These are phyloP conservation scores for Tephrocybe sp. DNA, from an alignment of 768 basidiomycete genomes.

Conservation along the genomic window DNA sequence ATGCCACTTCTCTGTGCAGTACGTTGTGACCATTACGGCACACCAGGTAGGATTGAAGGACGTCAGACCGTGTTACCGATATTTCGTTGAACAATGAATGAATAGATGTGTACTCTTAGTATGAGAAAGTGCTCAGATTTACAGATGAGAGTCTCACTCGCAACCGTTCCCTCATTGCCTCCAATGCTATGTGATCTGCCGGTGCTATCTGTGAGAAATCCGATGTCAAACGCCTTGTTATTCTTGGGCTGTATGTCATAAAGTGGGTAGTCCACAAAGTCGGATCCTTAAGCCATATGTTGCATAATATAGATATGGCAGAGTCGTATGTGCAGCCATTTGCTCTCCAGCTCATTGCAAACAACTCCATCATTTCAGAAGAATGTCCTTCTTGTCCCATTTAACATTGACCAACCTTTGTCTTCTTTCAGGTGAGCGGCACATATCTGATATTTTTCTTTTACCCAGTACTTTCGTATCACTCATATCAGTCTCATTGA, in stretches of 20 bases:
- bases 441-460: not conserved
- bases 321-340: slow-evolving; percentile 35
- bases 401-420: not conserved
- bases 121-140: not conserved
- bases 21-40: too few species aligned
- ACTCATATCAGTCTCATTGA: too few species aligned
- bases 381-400: not conserved
- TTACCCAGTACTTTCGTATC: too few species aligned
- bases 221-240: not conserved
- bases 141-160: not conserved
- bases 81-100: slow-evolving; percentile 1
- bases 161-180: not conserved
- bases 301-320: slow-evolving; percentile 20
- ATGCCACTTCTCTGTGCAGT: too few species aligned
- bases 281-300: slow-evolving; percentile 18
- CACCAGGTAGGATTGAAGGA: too few species aligned
- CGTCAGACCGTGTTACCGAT: too few species aligned
- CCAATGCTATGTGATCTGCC: not conserved
- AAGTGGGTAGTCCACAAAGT: not conserved
- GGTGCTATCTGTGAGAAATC: not conserved
- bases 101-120: slow-evolving; percentile 2
- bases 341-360: slow-evolving; percentile 15
- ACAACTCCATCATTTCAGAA: slow-evolving; percentile 10
- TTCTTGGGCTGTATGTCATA: not conserved
- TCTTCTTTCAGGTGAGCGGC: not conserved